A percentile compares a stretch with the other conserved stretches of the same genome.
phyloP scores from a whole-genome alignment of 805 yeast genomes.

The Starmerella stellata region DNA sequence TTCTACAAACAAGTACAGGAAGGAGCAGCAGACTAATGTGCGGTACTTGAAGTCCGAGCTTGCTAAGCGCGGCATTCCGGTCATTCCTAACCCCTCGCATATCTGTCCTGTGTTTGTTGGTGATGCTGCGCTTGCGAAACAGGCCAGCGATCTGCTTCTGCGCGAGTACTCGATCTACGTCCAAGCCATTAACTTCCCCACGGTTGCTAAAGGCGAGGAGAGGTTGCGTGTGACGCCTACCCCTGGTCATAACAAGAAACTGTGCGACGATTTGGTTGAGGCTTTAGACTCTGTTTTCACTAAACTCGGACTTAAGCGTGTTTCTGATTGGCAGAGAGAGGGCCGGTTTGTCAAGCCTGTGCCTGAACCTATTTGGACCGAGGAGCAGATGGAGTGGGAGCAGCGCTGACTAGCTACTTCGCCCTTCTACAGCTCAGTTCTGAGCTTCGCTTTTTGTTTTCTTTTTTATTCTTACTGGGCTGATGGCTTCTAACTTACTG shows the following conservation, averaged over 20 bases:
- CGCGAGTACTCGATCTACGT: conserved; percentile 76
- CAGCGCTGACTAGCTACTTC: no score
- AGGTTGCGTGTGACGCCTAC: conserved; percentile 97
- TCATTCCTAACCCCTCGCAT: conserved; percentile 93
- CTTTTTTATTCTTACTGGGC: no score
- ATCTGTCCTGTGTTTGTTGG: conserved; percentile 92
- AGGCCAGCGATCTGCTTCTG: conserved; percentile 76
- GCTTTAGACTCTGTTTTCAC: conserved; percentile 70
- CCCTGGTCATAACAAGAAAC: conserved; percentile 75
- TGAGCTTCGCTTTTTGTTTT: no score
- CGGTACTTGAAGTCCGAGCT: conserved; percentile 65
- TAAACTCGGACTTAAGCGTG: conserved; percentile 55
- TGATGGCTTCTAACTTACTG: conserved; percentile 27
- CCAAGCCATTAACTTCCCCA: conserved; percentile 96
- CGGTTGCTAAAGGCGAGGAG: conserved; percentile 90
- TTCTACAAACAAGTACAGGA: conserved; percentile 56
- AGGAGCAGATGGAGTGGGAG: conserved; percentile 45
- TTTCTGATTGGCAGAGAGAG: conserved; percentile 50
- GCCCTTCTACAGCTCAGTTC: no score
- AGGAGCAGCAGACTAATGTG: conserved; percentile 68
- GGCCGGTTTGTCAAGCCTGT: conserved; percentile 37
- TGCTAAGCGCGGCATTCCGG: conserved; percentile 65
- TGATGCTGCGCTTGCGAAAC: conserved; percentile 79
- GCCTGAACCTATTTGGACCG: conserved; percentile 51
- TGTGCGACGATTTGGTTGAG: conserved; percentile 54